These are phyloP conservation scores for Aspergillus sp. DNA, from an alignment of 2,329 filamentous ascomycete genomes.

Conservation along the genomic window DNA sequence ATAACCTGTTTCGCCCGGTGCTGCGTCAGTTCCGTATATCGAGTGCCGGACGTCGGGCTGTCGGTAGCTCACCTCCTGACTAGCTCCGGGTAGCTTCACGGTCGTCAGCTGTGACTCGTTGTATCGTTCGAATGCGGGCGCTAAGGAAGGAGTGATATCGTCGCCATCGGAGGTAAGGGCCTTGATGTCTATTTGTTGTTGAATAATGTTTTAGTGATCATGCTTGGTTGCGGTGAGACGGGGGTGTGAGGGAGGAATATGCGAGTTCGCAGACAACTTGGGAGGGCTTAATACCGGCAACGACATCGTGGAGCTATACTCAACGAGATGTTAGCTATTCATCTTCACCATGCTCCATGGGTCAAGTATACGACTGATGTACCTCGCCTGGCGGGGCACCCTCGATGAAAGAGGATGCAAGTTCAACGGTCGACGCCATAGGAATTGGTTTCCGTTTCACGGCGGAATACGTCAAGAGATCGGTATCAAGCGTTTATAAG, in stretches of 20 bases:
- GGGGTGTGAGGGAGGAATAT: constrained; percentile 14
- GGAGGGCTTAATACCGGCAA: constrained; percentile 67
- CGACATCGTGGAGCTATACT: constrained; percentile 80
- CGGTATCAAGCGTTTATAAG: not conserved
- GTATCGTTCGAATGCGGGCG: constrained; percentile 88
- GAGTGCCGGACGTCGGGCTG: not conserved
- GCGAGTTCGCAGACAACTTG: not conserved
- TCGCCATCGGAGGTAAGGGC: constrained; percentile 73
- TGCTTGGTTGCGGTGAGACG: constrained; percentile 12
- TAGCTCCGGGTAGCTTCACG: constrained; percentile 85
- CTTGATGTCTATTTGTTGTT: constrained; percentile 74
- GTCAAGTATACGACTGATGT: constrained; percentile 28
- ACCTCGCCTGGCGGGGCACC: constrained; percentile 97
- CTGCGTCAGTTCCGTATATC: constrained; percentile 4
- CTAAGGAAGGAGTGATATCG: constrained; percentile 71
- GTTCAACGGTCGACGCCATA: constrained; percentile 58
- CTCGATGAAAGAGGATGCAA: constrained; percentile 85
- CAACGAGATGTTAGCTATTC: constrained; percentile 21
- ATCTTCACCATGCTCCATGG: not conserved
- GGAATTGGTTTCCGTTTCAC: not conserved
- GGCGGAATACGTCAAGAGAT: constrained; percentile 2
- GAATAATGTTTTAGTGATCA: constrained; percentile 20
- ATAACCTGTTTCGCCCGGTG: constrained; percentile 61
- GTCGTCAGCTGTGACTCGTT: constrained; percentile 93
- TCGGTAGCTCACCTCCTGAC: constrained; percentile 66